Evolutionary conservation across 306 rosid genomes (phyloP).

Genomic region (Lupinus albus): DNA sequence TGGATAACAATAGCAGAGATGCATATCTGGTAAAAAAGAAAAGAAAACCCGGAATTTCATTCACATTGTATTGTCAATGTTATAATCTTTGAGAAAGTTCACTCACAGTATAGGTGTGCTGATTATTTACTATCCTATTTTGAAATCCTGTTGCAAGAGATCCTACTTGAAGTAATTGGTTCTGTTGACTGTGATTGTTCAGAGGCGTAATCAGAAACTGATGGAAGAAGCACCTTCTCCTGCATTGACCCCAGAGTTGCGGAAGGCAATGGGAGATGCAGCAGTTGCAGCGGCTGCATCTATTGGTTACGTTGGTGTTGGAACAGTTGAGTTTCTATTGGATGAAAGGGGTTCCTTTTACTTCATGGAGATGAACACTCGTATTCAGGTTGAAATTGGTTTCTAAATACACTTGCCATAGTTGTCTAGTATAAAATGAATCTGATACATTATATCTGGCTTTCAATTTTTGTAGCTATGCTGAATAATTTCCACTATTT

Average conservation of each 20-base stretch:
- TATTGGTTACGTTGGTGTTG: conserved; percentile 94
- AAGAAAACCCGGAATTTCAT: conserved; percentile 1
- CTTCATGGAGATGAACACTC: conserved; percentile 99
- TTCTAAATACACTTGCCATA: conserved; percentile 28
- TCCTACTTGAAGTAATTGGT: conserved; percentile 31
- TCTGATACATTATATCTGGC: neutral
- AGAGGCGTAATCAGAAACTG: conserved; percentile 96
- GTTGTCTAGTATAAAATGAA: conserved; percentile 33
- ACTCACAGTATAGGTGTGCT: conserved; percentile 18
- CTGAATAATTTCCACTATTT: conserved; percentile 18
- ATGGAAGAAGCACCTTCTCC: conserved; percentile 99
- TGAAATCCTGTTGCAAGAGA: conserved; percentile 16
- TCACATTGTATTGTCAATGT: conserved; percentile 9
- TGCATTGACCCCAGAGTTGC: conserved; percentile 87
- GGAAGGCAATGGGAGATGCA: conserved; percentile 99
- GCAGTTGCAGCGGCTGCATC: conserved; percentile 99
- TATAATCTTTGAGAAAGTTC: conserved; percentile 8
- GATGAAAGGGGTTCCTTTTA: conserved; percentile 98
- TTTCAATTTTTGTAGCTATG: conserved; percentile 20
- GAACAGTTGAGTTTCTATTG: conserved; percentile 94
- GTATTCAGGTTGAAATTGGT: conserved; percentile 75
- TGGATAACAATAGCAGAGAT: conserved; percentile 2
- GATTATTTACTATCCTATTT: conserved; percentile 25
- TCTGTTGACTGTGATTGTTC: conserved; percentile 31
- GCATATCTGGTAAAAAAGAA: conserved; percentile 14